Evolutionary conservation across 768 basidiomycete species (phyloP).

Genomic region (Neoboletus brunneissimus): DNA sequence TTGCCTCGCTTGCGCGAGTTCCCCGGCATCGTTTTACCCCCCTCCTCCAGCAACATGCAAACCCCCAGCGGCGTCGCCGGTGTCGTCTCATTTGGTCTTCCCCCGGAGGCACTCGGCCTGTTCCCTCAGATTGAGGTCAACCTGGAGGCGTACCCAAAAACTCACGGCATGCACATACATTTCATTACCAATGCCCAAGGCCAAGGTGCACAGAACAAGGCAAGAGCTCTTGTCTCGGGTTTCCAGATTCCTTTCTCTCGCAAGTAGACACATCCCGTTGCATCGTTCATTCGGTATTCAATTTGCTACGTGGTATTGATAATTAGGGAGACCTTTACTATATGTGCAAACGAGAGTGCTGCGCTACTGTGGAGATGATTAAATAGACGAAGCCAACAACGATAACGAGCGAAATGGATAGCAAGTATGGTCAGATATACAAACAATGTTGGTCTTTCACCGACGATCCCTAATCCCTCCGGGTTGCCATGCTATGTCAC

Average conservation of each 20-base stretch:
- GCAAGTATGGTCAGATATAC: conserved; percentile 9
- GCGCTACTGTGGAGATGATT: conserved; percentile 14
- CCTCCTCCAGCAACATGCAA: conserved; percentile 62
- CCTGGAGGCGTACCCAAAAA: conserved; percentile 79
- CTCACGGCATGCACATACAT: conserved; percentile 91
- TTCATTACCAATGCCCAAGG: conserved; percentile 89
- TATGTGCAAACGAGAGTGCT: conserved; percentile 34
- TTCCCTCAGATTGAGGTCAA: conserved; percentile 98
- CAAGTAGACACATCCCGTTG: conserved; percentile 23
- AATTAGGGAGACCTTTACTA: conserved; percentile 25
- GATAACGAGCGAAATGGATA: conserved; percentile 20
- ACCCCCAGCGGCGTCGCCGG: conserved; percentile 80
- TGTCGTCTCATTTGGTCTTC: conserved; percentile 86
- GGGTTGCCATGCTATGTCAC: conserved; percentile 62
- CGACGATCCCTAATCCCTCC: conserved; percentile 18
- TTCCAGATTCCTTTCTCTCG: conserved; percentile 87
- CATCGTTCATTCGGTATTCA: not conserved
- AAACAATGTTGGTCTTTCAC: conserved; percentile 12
- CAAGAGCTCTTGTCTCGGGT: conserved; percentile 82
- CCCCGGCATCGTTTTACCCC: conserved; percentile 76
- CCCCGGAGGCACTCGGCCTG: conserved; percentile 77
- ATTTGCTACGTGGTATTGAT: conserved; percentile 15
- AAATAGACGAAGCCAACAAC: conserved; percentile 15
- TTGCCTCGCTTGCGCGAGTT: conserved; percentile 93
- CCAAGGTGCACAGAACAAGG: conserved; percentile 85